A percentile compares a stretch with the other conserved stretches of the same genome.
These are phyloP conservation scores for Beauveria varroae DNA, from an alignment of 2,329 filamentous ascomycete species.

Conservation along the genomic window DNA sequence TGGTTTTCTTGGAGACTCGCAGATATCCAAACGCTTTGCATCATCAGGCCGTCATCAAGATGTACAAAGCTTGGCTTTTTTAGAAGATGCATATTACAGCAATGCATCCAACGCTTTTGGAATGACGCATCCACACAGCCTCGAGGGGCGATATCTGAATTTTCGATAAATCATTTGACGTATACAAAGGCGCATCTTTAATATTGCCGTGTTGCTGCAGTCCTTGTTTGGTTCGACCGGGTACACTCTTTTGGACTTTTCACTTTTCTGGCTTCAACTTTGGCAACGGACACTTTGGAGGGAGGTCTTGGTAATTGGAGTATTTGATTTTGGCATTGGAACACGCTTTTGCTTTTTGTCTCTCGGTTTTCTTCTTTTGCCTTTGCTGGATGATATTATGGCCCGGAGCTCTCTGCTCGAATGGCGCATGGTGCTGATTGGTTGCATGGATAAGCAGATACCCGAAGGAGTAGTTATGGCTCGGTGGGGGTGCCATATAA, in stretches of 20 bases:
- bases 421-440: slow-evolving; percentile 1
- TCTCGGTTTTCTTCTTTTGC: neutral
- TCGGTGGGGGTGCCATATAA: neutral
- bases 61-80: neutral
- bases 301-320: slow-evolving; percentile 9
- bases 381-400: neutral
- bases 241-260: neutral
- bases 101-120: slow-evolving; percentile 13
- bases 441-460: slow-evolving; percentile 8
- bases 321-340: slow-evolving; percentile 11
- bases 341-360: neutral
- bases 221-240: neutral
- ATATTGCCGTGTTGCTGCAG: neutral
- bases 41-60: slow-evolving; percentile 6
- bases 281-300: neutral
- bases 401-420: neutral
- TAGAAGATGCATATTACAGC: slow-evolving; percentile 11
- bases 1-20: slow-evolving; percentile 22
- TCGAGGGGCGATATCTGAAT: slow-evolving; percentile 11
- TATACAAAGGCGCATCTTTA: neutral
- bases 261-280: slow-evolving; percentile 10
- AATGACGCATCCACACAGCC: slow-evolving; percentile 3
- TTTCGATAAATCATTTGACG: slow-evolving; percentile 10
- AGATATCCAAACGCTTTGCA: slow-evolving; percentile 24
- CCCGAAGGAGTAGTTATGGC: neutral